Evolutionary conservation across 192 early-diverging fungal genomes (phyloP).

Genomic region (Funneliformis mosseae): DNA sequence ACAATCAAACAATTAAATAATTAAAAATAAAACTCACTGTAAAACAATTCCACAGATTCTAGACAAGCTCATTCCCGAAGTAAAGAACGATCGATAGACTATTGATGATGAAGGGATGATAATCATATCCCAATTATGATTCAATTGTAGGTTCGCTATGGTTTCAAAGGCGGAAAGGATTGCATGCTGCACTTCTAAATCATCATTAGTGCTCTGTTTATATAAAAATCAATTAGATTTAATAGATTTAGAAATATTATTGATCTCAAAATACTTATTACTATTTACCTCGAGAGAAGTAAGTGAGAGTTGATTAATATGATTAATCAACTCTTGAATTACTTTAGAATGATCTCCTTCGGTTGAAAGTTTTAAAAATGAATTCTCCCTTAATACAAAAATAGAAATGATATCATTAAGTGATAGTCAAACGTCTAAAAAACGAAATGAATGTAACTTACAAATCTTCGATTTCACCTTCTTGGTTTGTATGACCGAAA

Average conservation of each 20-base stretch:
- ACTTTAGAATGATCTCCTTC: background rate
- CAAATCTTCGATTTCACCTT: constrained; percentile 37
- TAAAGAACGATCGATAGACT: constrained; percentile 50
- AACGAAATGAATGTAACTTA: constrained; percentile 16
- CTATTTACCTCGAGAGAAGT: constrained; percentile 38
- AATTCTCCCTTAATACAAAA: background rate
- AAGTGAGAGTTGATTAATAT: constrained; percentile 46
- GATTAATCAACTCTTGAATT: constrained; percentile 45
- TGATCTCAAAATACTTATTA: background rate
- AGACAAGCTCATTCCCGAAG: constrained; percentile 48
- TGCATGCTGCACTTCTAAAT: constrained; percentile 49
- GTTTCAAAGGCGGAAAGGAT: constrained; percentile 54
- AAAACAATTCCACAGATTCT: constrained; percentile 53
- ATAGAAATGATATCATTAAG: background rate
- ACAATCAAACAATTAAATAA: background rate
- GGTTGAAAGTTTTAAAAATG: background rate
- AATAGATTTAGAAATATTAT: background rate
- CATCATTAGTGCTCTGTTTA: constrained; percentile 39
- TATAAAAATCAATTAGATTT: background rate
- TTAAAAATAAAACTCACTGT: constrained; percentile 31
- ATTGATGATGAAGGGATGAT: constrained; percentile 48
- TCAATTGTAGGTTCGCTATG: constrained; percentile 34
- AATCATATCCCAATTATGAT: constrained; percentile 41
- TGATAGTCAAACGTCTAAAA: background rate
- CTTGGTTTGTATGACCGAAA: background rate